phyloP scores from a whole-genome alignment of 257 asterid species.

The Solanum pinnatisectum region DNA sequence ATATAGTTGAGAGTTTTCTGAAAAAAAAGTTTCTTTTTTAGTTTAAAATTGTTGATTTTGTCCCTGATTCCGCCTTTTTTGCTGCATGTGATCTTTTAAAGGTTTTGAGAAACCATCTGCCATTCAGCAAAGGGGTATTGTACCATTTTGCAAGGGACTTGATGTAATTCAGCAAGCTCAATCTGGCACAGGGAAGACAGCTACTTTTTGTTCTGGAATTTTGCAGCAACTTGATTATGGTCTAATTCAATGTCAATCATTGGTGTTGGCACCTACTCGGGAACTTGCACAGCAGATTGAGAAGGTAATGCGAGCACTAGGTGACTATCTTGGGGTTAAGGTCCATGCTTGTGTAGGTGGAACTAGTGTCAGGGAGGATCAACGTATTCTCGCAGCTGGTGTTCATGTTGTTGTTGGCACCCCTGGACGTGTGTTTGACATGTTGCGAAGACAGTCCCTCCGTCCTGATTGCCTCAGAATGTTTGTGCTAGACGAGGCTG shows the following conservation, averaged over 20 bases:
- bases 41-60: neutral
- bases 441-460: constrained; percentile 61
- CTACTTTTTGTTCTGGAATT: constrained; percentile 80
- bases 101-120: constrained; percentile 97
- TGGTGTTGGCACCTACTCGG: constrained; percentile 74
- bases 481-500: constrained; percentile 87
- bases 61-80: neutral
- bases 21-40: neutral
- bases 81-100: neutral
- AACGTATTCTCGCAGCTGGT: constrained; percentile 60
- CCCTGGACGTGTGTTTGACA: constrained; percentile 87
- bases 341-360: constrained; percentile 91
- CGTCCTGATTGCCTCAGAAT: constrained; percentile 58
- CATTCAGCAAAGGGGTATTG: constrained; percentile 86
- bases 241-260: constrained; percentile 62
- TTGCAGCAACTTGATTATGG: constrained; percentile 69
- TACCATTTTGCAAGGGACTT: constrained; percentile 72
- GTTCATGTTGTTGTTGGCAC: constrained; percentile 89
- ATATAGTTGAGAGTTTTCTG: neutral
- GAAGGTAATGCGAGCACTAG: constrained; percentile 83
- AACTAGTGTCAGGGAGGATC: constrained; percentile 87
- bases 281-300: constrained; percentile 82
- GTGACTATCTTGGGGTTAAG: constrained; percentile 82
- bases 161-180: constrained; percentile 90
- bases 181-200: constrained; percentile 81